These are phyloP conservation scores for Odontarrhena argentea DNA, from an alignment of 345 rosid genomes.

Conservation along the genomic window DNA sequence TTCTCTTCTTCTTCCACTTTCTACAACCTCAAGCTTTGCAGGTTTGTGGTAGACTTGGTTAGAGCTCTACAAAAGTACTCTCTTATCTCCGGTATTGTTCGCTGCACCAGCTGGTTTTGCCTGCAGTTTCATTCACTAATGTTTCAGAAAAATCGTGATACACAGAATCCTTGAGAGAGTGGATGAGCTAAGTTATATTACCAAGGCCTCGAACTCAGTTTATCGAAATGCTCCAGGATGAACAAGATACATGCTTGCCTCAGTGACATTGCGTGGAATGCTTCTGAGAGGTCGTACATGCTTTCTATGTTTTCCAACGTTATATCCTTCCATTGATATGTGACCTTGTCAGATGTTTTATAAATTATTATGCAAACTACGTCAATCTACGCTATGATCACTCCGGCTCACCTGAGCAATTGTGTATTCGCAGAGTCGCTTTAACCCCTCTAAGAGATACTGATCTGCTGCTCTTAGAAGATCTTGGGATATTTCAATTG, in stretches of 20 bases:
- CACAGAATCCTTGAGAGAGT: not conserved
- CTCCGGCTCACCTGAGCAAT: conserved; percentile 84
- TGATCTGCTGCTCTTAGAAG: conserved; percentile 99
- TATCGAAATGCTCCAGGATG: conserved; percentile 88
- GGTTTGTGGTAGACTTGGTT: conserved; percentile 63
- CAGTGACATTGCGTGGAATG: conserved; percentile 87
- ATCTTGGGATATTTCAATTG: conserved; percentile 86
- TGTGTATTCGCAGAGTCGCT: conserved; percentile 94
- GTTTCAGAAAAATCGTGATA: conserved; percentile 6
- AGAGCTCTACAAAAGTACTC: conserved; percentile 74
- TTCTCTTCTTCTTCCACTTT: conserved; percentile 27
- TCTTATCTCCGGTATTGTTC: conserved; percentile 75
- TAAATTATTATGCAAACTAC: not conserved
- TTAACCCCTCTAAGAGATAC: conserved; percentile 94
- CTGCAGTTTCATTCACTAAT: conserved; percentile 45
- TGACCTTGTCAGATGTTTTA: conserved; percentile 32
- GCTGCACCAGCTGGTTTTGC: conserved; percentile 70
- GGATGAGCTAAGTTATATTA: conserved; percentile 36
- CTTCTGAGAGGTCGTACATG: conserved; percentile 98
- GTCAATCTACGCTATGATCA: conserved; percentile 3
- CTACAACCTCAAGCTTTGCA: conserved; percentile 57
- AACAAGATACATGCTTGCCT: conserved; percentile 90
- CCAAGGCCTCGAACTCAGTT: conserved; percentile 77
- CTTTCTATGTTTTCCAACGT: conserved; percentile 84
- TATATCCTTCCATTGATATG: conserved; percentile 59